A percentile compares a stretch with the other conserved stretches of the same genome.
phyloP scores from a whole-genome alignment of 164 flowering plant genomes.

The Vitis rupestris region DNA sequence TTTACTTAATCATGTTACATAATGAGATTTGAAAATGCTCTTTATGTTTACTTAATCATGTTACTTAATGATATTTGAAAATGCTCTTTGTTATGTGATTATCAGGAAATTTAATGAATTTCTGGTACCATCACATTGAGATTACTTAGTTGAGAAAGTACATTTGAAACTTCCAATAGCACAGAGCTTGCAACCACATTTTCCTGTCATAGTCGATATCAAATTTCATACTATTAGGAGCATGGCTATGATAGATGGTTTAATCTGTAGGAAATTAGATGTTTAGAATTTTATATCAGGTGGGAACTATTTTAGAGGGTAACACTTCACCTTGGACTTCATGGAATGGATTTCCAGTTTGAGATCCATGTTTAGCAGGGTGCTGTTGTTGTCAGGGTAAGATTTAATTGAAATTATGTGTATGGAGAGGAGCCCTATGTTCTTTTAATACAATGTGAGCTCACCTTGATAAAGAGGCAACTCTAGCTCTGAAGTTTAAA shows the following conservation, averaged over 20 bases:
- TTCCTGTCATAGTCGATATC: not conserved
- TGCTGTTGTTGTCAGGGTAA: not conserved
- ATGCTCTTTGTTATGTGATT: not conserved
- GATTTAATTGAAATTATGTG: not conserved
- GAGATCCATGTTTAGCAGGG: not conserved
- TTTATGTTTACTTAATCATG: not conserved
- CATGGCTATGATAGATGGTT: not conserved
- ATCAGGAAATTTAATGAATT: too few species aligned
- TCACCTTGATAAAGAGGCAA: not conserved
- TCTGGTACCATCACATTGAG: too few species aligned
- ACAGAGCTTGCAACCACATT: too few species aligned
- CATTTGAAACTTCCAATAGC: too few species aligned
- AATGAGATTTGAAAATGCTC: not conserved
- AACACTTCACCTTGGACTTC: not conserved
- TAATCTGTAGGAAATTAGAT: not conserved
- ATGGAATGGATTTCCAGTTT: not conserved
- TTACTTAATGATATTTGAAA: not conserved
- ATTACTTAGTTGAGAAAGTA: too few species aligned
- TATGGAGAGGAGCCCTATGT: not conserved
- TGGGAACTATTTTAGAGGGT: not conserved
- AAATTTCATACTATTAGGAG: not conserved
- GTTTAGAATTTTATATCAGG: not conserved
- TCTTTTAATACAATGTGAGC: not conserved
- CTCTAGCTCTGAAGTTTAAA: not conserved
- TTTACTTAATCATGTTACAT: not conserved